Evolutionary conservation across 148 eudicot genomes (phyloP), one percentile per base, ranked within the genome.

Genomic region (Camellia sinensis): DNA sequence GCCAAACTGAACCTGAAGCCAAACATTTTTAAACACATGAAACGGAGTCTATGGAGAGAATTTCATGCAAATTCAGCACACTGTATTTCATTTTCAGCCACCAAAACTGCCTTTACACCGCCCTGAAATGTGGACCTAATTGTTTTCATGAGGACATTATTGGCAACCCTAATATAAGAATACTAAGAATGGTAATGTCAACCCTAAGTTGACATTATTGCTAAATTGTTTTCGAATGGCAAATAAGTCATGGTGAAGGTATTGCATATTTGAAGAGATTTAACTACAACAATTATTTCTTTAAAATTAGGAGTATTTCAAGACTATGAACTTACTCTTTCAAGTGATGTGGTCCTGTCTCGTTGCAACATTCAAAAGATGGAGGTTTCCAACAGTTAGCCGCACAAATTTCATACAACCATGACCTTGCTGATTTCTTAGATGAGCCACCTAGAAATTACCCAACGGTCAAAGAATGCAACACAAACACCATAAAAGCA

Each of bases 341-440:
- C 81, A 91, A 80, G 86, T 96, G 99, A 89, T 90, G 78, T 13
- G 91, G 94, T 75, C 99, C 97, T 17, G 80, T 86, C 82, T 96
- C 97, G 17, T 86, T 18, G 78, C 91, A 92, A 78, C 97, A 91
- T 48, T 89, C 94, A 75, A 91, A 96, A 18, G 64, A 50, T 19
- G 99, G 99, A 5, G 89, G 82, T 56, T 83, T 84, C 99, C 99
- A 96, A 71, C 85, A 91, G 85, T 93, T 93, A 19, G 82, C 86
- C 57, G 89, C 87, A 62, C 99, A 96, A 15, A 91, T 63, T 84
- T 92, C 97, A 78, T 91, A 82, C 81, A 96, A 83, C 45, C 61
- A 88, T 43, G 94, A 86, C 82, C 86, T 89, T 41, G 94, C 91
- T 18, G 86, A 76, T 75, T 59, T 46, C 79, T 86, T 81, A 63